Evolutionary conservation across 257 asterid species (phyloP).

Genomic region (Echites panduratus): DNA sequence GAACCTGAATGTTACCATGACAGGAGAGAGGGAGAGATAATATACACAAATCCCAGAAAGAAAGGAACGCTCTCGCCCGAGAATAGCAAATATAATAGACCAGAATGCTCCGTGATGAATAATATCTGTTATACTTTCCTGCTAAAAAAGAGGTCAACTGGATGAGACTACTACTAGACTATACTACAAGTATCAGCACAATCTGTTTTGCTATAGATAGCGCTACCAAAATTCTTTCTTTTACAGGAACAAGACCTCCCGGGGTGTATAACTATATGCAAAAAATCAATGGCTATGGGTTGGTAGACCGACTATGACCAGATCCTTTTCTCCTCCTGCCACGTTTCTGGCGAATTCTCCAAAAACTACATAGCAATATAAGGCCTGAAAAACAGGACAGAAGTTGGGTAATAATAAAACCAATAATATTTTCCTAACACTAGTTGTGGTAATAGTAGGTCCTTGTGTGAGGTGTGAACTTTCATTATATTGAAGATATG

Average conservation of each 20-base stretch:
- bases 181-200: conserved; percentile 16
- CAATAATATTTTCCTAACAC: too few species aligned
- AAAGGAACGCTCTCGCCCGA: too few species aligned
- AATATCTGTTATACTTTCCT: neutral
- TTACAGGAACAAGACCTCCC: conserved; percentile 6
- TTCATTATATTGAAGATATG: neutral
- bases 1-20: too few species aligned
- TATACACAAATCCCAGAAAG: neutral
- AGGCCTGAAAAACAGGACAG: conserved; percentile 41
- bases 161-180: neutral
- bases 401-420: neutral
- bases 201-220: neutral
- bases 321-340: conserved; percentile 75
- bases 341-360: conserved; percentile 80
- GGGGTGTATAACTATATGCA: neutral
- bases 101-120: neutral
- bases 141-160: too few species aligned
- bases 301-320: conserved; percentile 45
- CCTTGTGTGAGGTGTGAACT: neutral
- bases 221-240: conserved; percentile 15
- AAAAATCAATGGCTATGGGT: conserved; percentile 23
- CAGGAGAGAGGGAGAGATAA: neutral
- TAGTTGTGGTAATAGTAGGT: too few species aligned
- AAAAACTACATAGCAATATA: conserved; percentile 53
- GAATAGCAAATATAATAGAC: neutral